Percentiles rank a stretch among this genome's conserved stretches.
These are phyloP conservation scores for Alternaria postmessia DNA, from an alignment of 2,329 filamentous ascomycete genomes.

Conservation along the genomic window DNA sequence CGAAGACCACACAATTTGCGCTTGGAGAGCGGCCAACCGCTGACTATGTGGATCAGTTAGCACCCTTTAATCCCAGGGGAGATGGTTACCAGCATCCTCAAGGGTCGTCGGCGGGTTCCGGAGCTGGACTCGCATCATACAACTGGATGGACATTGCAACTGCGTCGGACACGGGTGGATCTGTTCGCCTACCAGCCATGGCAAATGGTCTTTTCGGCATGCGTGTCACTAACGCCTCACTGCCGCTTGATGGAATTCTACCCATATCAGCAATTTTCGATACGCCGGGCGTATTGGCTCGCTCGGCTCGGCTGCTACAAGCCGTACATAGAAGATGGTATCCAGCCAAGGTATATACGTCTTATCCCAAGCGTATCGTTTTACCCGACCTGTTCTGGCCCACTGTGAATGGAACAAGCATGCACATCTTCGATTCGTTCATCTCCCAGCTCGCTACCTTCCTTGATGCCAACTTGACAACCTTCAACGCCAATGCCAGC, in stretches of 20 bases:
- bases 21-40: slow-evolving; percentile 34
- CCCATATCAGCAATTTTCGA: slow-evolving; percentile 24
- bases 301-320: slow-evolving; percentile 21
- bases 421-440: slow-evolving; percentile 17
- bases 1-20: slow-evolving; percentile 59
- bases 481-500: slow-evolving; percentile 14
- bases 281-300: slow-evolving; percentile 21
- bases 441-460: slow-evolving; percentile 15
- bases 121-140: slow-evolving; percentile 20
- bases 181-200: slow-evolving; percentile 14
- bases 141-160: slow-evolving; percentile 28
- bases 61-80: slow-evolving; percentile 43
- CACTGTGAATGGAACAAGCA: slow-evolving; percentile 16
- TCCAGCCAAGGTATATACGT: slow-evolving; percentile 8
- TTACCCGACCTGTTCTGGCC: slow-evolving; percentile 23
- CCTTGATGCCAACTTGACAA: slow-evolving; percentile 10
- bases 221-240: slow-evolving; percentile 21
- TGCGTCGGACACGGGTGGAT: slow-evolving; percentile 23
- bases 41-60: slow-evolving; percentile 33
- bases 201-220: slow-evolving; percentile 19
- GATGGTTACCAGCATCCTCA: slow-evolving; percentile 34
- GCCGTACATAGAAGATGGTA: slow-evolving; percentile 15
- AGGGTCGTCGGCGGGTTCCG: slow-evolving; percentile 17
- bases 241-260: slow-evolving; percentile 20
- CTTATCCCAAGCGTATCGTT: slow-evolving; percentile 16